Evolutionary conservation across 2,329 filamentous ascomycete species (phyloP), one percentile per base, ranked within the genome.

Genomic region (Didymella lethalis): DNA sequence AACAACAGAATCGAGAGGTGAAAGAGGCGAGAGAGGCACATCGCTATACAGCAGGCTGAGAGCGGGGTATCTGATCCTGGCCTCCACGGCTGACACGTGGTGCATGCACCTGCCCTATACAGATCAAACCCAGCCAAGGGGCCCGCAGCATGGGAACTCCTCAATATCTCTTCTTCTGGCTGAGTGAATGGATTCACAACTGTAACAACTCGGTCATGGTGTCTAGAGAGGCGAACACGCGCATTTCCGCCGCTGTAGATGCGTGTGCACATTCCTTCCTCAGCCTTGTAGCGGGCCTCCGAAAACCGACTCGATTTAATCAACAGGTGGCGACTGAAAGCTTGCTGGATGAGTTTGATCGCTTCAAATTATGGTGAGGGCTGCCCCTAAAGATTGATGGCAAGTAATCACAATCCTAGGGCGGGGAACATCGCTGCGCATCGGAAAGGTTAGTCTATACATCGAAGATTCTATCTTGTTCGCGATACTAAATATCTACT

Each of bases 31-130:
- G 28, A 46, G 26, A 47, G 5, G 45, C 36, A 34, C 18, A 34
- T 32, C 28, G 49, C 12, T 16, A 29, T 1, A 29, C 28, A 10
- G 28, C 28, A 29, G 28, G 23, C 6, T 45, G n/a, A 7, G 36
- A 32, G 28, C 16, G 29, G 26, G 29, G 20, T 34, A 11, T 18
- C 18, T 40, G 20, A 26, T 12, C 18, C 20, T 41, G 43, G 32
- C 51, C 44, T 43, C 51, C 51, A 48, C 51, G 23, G 25, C 62
- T 12, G 63, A 64, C 25, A 59, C 61, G 28, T 58, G 54, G 8
- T 57, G 61, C 29, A 36, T 25, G 31, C 23, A 18, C 29, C 7
- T 47, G 20, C 20, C 20, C 20, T 23, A 23, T 23, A 23, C 20
- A 23, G 20, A 23, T 23, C 20, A 23, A 23, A 23, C 20, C 20